These are phyloP conservation scores for Begonia fuchsioides DNA, from an alignment of 306 rosid species.

Conservation along the genomic window DNA sequence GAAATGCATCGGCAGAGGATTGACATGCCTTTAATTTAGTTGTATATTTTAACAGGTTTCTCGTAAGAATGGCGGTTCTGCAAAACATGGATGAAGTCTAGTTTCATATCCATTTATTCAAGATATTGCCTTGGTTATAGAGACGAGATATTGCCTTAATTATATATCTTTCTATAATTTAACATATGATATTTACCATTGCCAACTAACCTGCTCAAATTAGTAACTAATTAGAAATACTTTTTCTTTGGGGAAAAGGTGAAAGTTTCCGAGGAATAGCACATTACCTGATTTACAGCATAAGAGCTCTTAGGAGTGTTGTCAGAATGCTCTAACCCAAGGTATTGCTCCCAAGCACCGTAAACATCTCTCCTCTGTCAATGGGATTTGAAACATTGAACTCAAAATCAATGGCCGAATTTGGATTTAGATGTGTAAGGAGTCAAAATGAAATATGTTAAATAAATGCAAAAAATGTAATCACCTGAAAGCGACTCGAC, in stretches of 20 bases:
- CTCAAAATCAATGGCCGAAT: too few relatives aligned
- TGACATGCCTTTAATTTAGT: conserved; percentile 24
- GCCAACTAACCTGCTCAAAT: too few relatives aligned
- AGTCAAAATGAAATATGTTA: conserved; percentile 1
- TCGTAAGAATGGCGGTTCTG: conserved; percentile 72
- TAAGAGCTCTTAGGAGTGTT: conserved; percentile 59
- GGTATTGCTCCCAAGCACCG: conserved; percentile 98
- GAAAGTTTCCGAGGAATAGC: too few relatives aligned
- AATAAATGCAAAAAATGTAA: not conserved
- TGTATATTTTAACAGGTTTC: conserved; percentile 72
- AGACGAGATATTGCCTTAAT: too few relatives aligned
- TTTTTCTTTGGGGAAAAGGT: not conserved
- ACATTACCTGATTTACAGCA: conserved; percentile 55
- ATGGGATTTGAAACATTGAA: not conserved
- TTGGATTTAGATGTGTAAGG: not conserved
- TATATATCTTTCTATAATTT: too few relatives aligned
- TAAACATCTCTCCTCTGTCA: conserved; percentile 69
- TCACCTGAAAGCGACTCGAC: conserved; percentile 81
- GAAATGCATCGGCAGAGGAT: conserved; percentile 8
- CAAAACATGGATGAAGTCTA: conserved; percentile 15
- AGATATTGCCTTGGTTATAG: too few relatives aligned
- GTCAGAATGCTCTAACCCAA: conserved; percentile 89
- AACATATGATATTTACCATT: not conserved
- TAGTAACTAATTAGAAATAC: not conserved
- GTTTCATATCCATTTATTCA: too few relatives aligned